Percentiles rank a stretch among this genome's conserved stretches.
Evolutionary conservation across 2,329 filamentous ascomycete species (phyloP).

Genomic region (Sclerotiophoma versabilis): DNA sequence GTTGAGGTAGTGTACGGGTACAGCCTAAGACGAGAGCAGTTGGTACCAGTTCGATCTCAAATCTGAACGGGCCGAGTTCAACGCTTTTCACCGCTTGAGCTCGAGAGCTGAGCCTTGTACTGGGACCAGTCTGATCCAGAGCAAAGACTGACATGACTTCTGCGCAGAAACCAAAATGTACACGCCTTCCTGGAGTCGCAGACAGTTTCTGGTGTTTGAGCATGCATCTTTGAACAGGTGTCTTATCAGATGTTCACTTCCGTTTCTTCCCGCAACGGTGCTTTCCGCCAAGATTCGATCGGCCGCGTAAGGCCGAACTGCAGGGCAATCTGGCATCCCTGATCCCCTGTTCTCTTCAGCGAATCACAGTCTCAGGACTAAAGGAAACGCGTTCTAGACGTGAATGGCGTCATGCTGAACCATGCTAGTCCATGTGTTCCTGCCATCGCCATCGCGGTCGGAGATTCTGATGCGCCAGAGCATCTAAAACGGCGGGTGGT

Average conservation of each 20-base stretch:
- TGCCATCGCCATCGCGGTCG: constrained; percentile 37
- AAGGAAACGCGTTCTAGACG: constrained; percentile 26
- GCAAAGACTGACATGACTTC: background rate
- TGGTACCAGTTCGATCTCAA: background rate
- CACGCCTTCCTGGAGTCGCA: constrained; percentile 4
- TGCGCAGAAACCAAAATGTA: background rate
- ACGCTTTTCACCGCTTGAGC: constrained; percentile 1
- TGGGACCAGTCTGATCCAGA: background rate
- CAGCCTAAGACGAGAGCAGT: background rate
- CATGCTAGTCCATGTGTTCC: constrained; percentile 36
- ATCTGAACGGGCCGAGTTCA: constrained; percentile 9
- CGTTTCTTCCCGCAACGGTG: constrained; percentile 6
- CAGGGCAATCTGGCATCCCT: constrained; percentile 13
- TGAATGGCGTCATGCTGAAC: constrained; percentile 35
- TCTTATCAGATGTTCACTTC: constrained; percentile 6
- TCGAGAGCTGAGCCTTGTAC: background rate
- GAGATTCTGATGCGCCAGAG: constrained; percentile 15
- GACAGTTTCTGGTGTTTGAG: constrained; percentile 1
- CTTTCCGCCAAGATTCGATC: constrained; percentile 8
- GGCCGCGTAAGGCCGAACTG: constrained; percentile 12
- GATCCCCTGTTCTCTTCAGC: background rate
- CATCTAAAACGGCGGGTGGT: constrained; percentile 29
- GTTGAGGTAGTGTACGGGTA: background rate
- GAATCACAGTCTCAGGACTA: constrained; percentile 16
- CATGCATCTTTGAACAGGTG: background rate